Evolutionary conservation across 306 rosid genomes (phyloP).

Genomic region (Cicer cuneatum): DNA sequence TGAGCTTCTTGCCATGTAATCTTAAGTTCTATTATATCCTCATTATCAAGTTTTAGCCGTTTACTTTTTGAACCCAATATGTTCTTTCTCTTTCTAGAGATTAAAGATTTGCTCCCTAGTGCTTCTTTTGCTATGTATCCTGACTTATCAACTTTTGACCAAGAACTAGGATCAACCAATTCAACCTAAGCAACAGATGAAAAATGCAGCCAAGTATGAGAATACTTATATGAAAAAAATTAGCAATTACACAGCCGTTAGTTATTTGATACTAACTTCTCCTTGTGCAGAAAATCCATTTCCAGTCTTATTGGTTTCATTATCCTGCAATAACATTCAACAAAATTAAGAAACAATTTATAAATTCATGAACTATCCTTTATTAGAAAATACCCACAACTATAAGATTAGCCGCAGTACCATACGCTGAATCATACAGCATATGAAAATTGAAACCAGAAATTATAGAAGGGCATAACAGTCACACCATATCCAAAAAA

Average conservation of each 20-base stretch:
- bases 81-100: conserved; percentile 83
- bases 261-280: conserved; percentile 73
- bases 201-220: conserved; percentile 35
- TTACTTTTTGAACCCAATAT: conserved; percentile 84
- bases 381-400: conserved; percentile 39
- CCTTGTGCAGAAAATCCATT: conserved; percentile 77
- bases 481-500: conserved; percentile 24
- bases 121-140: conserved; percentile 96
- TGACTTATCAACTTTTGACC: conserved; percentile 91
- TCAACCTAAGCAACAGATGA: conserved; percentile 65
- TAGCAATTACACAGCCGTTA: conserved; percentile 44
- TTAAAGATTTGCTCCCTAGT: conserved; percentile 68
- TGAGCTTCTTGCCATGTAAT: conserved; percentile 99
- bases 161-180: conserved; percentile 76
- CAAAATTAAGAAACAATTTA: conserved; percentile 29
- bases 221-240: conserved; percentile 31
- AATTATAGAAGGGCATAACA: conserved; percentile 29
- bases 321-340: conserved; percentile 66
- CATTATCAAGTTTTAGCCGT: conserved; percentile 78
- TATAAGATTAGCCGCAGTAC: conserved; percentile 38
- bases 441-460: conserved; percentile 34
- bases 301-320: conserved; percentile 73
- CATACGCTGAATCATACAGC: conserved; percentile 23
- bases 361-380: conserved; percentile 22
- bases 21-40: conserved; percentile 90